Evolutionary conservation across 139 green algal species (phyloP).

Genomic region (Chlorella sp.): DNA sequence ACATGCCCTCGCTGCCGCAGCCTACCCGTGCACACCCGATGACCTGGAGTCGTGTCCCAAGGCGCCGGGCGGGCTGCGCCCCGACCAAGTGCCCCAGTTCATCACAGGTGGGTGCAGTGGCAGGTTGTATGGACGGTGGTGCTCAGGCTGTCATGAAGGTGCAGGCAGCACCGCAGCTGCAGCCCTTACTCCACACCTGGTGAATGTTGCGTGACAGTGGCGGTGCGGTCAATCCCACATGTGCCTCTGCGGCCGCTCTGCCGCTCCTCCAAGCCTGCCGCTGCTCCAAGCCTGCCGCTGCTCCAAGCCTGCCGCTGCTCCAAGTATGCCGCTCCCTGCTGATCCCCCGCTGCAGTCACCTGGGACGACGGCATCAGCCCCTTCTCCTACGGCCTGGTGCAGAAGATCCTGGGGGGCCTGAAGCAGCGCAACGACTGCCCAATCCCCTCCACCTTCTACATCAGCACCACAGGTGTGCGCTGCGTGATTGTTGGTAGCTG

Average conservation of each 20-base stretch:
- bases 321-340: not conserved
- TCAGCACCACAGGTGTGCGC: not conserved
- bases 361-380: slow-evolving; percentile 11
- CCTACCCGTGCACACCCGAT: slow-evolving; percentile 11
- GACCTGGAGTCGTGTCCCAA: slow-evolving; percentile 8
- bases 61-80: not conserved
- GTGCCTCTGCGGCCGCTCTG: too few relatives aligned
- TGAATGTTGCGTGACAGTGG: too few relatives aligned
- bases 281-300: not conserved
- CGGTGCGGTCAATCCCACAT: too few relatives aligned
- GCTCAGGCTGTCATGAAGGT: too few relatives aligned
- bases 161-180: too few relatives aligned
- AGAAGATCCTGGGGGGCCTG: not conserved
- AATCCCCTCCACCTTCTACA: slow-evolving; percentile 10
- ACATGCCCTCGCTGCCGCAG: not conserved
- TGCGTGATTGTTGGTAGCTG: too few relatives aligned
- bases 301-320: not conserved
- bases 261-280: not conserved
- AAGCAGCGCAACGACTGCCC: slow-evolving; percentile 25
- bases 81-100: slow-evolving; percentile 21
- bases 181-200: too few relatives aligned
- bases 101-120: slow-evolving; percentile 1
- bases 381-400: not conserved
- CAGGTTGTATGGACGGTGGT: too few relatives aligned
- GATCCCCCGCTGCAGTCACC: slow-evolving; percentile 14